Percentiles rank a stretch among this genome's conserved stretches.
phyloP scores from a whole-genome alignment of 2,329 filamentous ascomycete genomes.

The Mariannaea sp. region DNA sequence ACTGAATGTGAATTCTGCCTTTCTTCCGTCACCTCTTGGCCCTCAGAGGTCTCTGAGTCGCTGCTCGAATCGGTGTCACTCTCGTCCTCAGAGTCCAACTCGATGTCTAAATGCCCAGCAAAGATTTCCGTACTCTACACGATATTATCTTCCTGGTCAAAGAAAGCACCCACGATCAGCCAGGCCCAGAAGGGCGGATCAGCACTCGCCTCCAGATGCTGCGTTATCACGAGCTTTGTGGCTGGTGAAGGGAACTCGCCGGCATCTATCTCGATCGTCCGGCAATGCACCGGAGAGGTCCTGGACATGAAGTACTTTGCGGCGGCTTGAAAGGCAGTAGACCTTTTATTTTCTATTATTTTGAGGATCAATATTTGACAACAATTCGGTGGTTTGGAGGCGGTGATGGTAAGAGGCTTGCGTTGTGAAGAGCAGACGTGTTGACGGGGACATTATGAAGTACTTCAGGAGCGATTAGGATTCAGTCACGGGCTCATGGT shows the following conservation, averaged over 20 bases:
- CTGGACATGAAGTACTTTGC: conserved; percentile 31
- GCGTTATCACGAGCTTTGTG: conserved; percentile 51
- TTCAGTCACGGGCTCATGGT: too few relatives aligned
- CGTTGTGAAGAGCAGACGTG: not conserved
- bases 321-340: not conserved
- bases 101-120: conserved; percentile 38
- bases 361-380: not conserved
- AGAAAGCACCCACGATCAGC: conserved; percentile 54
- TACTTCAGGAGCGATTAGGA: too few relatives aligned
- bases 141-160: conserved; percentile 46
- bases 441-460: not conserved
- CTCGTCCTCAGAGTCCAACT: conserved; percentile 37
- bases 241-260: conserved; percentile 51
- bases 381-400: not conserved
- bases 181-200: conserved; percentile 49
- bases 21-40: conserved; percentile 14
- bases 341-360: not conserved
- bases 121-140: conserved; percentile 56
- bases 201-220: conserved; percentile 44
- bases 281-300: conserved; percentile 19
- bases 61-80: conserved; percentile 12
- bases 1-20: conserved; percentile 23
- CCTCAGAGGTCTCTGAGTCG: conserved; percentile 23
- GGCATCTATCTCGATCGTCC: conserved; percentile 38
- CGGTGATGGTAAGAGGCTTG: not conserved